Evolutionary conservation across 2,329 filamentous ascomycete species (phyloP), one percentile per base, ranked within the genome.

Genomic region (Drechslerella stenobrocha): DNA sequence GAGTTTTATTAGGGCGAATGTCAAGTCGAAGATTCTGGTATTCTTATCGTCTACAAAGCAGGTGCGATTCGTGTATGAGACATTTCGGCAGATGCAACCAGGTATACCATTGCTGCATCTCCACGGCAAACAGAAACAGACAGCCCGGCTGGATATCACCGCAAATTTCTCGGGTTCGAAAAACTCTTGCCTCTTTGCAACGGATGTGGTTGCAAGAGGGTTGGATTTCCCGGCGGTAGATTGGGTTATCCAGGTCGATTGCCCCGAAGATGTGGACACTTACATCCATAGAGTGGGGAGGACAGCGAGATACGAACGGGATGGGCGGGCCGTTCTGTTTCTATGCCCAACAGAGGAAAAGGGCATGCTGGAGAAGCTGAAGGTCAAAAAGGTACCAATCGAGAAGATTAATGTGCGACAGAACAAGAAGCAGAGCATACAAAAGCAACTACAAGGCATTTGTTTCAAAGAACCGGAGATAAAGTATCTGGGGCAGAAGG

Each of bases 221-320:
- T 83, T 98, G 9, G 93, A 98, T 76, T 97, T 98, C 75, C 93
- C 93, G 0, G 87, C 90, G 2, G 93, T 98, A 0, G 93, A 98
- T 76, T 98, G 93, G 88, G 93, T 98, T 3, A 90, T 98, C n/a
- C 93, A 98, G 75, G 82, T 89, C n/a, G 93, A 98, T 76, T 95
- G 89, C 71, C 93, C 93, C 0, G 93, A 98, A 76, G 92, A 98
- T 76, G 88, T 89, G 2, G 93, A 97, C 74, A 98, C 93, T 0
- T 98, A 98, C 74, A 97, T 98, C 72, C 93, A 98, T 77, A 85
- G 93, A 64, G 92, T 96, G 2, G 93, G 93, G 1, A 84, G 93
- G 26, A 97, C 93, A 15, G 93, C 93, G n/a, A 84, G 92, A 20
- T 97, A 95, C 76, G 87, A 96, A 73, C 87, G 88, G 70, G 84